These are phyloP conservation scores for Gracilaria domingensis DNA, from an alignment of 23 red algal species.

Conservation along the genomic window DNA sequence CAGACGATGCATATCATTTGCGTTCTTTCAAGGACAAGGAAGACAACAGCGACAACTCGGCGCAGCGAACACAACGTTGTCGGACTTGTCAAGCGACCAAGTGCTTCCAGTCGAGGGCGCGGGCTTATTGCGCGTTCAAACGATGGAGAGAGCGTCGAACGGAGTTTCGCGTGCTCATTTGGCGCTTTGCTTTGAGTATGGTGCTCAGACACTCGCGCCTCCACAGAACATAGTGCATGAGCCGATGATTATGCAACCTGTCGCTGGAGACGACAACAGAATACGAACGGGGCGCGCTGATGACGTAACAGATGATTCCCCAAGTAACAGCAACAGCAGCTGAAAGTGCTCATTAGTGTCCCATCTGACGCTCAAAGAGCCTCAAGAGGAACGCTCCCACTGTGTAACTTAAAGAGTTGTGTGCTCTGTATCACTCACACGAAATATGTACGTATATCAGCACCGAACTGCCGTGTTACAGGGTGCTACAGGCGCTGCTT, in stretches of 20 bases:
- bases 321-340: neutral
- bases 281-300: neutral
- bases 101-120: constrained; percentile 1
- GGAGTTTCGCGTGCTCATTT: constrained; percentile 1
- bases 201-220: neutral
- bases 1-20: constrained; percentile 27
- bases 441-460: no score
- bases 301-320: neutral
- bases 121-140: neutral
- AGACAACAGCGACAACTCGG: neutral
- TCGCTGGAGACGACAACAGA: neutral
- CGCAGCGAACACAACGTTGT: constrained; percentile 13
- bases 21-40: neutral
- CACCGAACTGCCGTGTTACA: no score
- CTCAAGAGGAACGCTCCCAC: no score
- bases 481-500: no score
- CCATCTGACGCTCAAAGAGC: no score
- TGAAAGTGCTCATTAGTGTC: no score
- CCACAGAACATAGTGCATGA: neutral
- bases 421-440: no score
- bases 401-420: no score
- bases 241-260: neutral
- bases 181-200: constrained; percentile 24
- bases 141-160: neutral
- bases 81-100: neutral